phyloP scores from a whole-genome alignment of 768 basidiomycete species.

The Termitomyces sp. region DNA sequence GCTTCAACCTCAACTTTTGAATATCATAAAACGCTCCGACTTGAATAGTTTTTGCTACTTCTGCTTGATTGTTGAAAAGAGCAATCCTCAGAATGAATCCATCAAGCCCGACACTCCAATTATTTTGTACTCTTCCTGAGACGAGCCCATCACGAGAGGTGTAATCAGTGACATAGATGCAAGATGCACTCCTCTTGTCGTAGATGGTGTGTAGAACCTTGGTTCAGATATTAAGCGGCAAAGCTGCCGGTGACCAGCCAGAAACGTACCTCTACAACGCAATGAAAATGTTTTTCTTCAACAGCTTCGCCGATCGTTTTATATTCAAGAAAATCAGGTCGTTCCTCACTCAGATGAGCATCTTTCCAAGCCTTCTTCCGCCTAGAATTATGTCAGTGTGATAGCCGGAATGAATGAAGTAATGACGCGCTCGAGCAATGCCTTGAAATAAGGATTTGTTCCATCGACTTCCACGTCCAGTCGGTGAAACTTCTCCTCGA shows the following conservation, averaged over 20 bases:
- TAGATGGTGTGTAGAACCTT: conserved; percentile 44
- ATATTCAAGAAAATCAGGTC: conserved; percentile 32
- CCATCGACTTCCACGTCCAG: conserved; percentile 34
- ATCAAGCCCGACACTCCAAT: conserved; percentile 42
- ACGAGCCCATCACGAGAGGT: conserved; percentile 43
- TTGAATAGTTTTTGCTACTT: conserved; percentile 30
- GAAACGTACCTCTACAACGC: conserved; percentile 49
- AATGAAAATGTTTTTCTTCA: conserved; percentile 42
- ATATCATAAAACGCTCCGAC: conserved; percentile 43
- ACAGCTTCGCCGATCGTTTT: conserved; percentile 42
- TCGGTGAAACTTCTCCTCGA: conserved; percentile 36
- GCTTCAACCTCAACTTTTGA: conserved; percentile 45
- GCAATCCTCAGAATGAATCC: conserved; percentile 47
- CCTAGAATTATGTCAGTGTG: conserved; percentile 25
- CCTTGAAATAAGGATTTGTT: conserved; percentile 33
- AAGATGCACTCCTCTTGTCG: conserved; percentile 26
- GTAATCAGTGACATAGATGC: conserved; percentile 64
- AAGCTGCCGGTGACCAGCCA: neutral
- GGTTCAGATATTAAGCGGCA: neutral
- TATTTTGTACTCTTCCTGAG: conserved; percentile 20
- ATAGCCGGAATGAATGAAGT: neutral
- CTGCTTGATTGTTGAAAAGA: conserved; percentile 43
- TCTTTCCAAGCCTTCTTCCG: conserved; percentile 44
- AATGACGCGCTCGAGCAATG: conserved; percentile 45
- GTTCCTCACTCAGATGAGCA: conserved; percentile 16